phyloP scores from a whole-genome alignment of 768 basidiomycete species.

The Hygrophorus russula region DNA sequence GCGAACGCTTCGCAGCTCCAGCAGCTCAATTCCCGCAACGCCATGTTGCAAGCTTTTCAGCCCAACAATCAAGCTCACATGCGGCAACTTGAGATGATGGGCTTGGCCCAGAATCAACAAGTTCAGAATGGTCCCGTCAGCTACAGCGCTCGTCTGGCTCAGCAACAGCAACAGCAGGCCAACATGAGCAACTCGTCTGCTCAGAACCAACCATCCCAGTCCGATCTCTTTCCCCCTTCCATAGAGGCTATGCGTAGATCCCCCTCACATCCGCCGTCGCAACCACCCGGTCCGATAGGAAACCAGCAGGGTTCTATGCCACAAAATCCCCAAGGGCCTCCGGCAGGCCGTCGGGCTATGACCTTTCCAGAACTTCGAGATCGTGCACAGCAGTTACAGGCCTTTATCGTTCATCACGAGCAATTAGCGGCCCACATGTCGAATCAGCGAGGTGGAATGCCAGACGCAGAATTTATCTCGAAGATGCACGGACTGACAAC shows the following conservation, averaged over 20 bases:
- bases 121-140: constrained; percentile 29
- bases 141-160: constrained; percentile 6
- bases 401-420: constrained; percentile 11
- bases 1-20: constrained; percentile 9
- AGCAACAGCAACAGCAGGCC: constrained; percentile 14
- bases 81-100: constrained; percentile 32
- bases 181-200: constrained; percentile 20
- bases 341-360: constrained; percentile 10
- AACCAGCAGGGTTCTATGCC: constrained; percentile 1
- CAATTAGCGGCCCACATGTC: constrained; percentile 10
- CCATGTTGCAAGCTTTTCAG: constrained; percentile 27
- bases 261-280: constrained; percentile 28
- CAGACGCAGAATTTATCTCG: constrained; percentile 3
- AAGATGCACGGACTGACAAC: constrained; percentile 5
- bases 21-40: constrained; percentile 13
- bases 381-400: constrained; percentile 8
- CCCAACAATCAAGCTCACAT: constrained; percentile 17
- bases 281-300: constrained; percentile 12
- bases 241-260: constrained; percentile 39
- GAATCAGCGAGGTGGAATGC: constrained; percentile 3
- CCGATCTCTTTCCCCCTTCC: constrained; percentile 35
- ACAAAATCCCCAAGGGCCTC: constrained; percentile 4
- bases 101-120: constrained; percentile 34
- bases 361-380: constrained; percentile 13
- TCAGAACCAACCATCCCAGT: constrained; percentile 25